Conservation (phyloP, 2,329 filamentous ascomycete genomes). For the Ophiocordyceps camponoti-saundersi region DNA sequence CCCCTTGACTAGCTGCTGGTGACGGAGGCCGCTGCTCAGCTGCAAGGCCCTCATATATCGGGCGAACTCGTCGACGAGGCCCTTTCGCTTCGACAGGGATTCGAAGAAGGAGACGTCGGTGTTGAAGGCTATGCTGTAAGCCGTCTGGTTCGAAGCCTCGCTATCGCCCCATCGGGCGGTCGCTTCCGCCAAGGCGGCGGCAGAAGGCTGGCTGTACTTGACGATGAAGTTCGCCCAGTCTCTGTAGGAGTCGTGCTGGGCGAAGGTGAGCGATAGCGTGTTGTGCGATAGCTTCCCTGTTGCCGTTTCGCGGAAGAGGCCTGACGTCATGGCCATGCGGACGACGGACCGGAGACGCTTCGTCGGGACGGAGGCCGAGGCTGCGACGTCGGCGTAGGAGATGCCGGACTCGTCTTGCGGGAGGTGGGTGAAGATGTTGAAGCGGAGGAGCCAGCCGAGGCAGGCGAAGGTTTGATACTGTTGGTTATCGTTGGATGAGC, state of each 20-base stretch:
- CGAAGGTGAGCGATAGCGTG: not conserved
- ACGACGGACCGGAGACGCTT: not conserved
- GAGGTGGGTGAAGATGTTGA: not conserved
- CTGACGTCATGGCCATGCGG: not conserved
- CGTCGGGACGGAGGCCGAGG: not conserved
- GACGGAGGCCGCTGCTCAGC: not conserved
- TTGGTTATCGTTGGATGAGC: too few relatives aligned
- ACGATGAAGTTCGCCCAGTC: not conserved
- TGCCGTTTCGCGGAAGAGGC: not conserved
- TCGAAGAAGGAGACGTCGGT: not conserved
- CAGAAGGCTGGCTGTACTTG: not conserved
- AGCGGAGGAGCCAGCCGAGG: not conserved
- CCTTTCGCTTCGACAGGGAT: not conserved
- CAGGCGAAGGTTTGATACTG: not conserved
- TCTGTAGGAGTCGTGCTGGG: not conserved
- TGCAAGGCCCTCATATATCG: not conserved
- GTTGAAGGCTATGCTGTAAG: not conserved
- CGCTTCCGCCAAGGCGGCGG: not conserved
- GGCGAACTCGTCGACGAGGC: not conserved
- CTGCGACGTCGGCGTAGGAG: not conserved
- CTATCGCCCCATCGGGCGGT: not conserved
- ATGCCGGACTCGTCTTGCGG: not conserved
- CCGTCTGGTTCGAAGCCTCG: not conserved
- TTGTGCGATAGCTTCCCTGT: not conserved
- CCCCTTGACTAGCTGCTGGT: not conserved